Base-by-base conservation (phyloP, 2,329 filamentous ascomycete genomes). In the Aspergillus glaucus region DNA sequence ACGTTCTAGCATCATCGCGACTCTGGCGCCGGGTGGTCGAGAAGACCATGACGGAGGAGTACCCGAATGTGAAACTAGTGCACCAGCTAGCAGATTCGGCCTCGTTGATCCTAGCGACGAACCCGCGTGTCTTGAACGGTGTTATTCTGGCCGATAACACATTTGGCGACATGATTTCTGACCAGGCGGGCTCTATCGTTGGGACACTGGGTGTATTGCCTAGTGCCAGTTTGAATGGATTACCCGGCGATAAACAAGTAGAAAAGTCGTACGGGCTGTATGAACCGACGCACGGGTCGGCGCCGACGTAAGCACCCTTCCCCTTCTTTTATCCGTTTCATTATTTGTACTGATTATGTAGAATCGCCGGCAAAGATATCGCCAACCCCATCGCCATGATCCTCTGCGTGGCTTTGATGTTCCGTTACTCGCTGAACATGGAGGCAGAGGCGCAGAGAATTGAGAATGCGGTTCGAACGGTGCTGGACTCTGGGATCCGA, bases 21-120 rank as follows among this genome's bases (percentile, higher is more conserved):
- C 76, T 95, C 54, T 95, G 90, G 91, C 78, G 90, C 51, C 88
- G 86, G 70, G 85, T 87, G 2, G 85, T 95, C 42, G 82, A 81
- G 44, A 86, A 92, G 71, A 81, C 88, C 44, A 90, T 94, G 76
- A 78, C 76, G 57, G 80, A 81, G 46, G 91, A 95, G 76, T 95
- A 92, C 70, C 88, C 91, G 2, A 81, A 91, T 64, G 74, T 95
- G 42, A 82, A 86, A 73, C 71, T 92, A 17, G 79, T 83, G 51
- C 90, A 94, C 65, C 90, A 95, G 70, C 80, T 96, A 39, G 94
- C 95, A 60, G 91, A 95, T 72, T 88, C 82, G 46, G 90, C 90
- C 14, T 90, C 90, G 56, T 89, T 95, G 87, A 76, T 95, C 57
- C 86, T 95, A 82, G 82, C 95, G 62, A 95, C 92, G 79, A 93